Conservation (phyloP, 768 basidiomycete genomes). For the Cubamyces sp. region DNA sequence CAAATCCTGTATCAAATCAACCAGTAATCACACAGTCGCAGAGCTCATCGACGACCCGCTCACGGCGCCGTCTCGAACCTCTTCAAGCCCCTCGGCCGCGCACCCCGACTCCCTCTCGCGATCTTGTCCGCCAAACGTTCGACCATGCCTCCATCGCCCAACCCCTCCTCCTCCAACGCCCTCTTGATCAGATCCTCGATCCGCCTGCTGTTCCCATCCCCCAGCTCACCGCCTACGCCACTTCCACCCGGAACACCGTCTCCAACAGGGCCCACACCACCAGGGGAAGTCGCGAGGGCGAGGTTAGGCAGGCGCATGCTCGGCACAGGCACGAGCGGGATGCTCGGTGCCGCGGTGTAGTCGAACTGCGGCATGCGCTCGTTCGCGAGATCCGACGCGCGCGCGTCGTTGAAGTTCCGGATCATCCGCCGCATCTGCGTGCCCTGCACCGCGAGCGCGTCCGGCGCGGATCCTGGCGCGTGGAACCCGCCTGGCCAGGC, state of each 20-base stretch:
- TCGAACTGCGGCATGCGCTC: slow-evolving; percentile 72
- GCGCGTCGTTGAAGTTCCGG: slow-evolving; percentile 79
- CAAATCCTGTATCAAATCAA: not conserved
- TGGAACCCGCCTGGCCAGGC: slow-evolving; percentile 35
- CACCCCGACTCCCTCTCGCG: slow-evolving; percentile 53
- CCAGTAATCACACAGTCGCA: not conserved
- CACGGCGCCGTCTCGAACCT: slow-evolving; percentile 58
- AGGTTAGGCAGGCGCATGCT: slow-evolving; percentile 54
- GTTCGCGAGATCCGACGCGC: slow-evolving; percentile 72
- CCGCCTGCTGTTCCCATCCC: too few relatives aligned
- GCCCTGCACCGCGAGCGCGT: slow-evolving; percentile 67
- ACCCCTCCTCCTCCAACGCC: slow-evolving; percentile 57
- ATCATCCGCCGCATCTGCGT: slow-evolving; percentile 63
- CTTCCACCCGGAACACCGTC: slow-evolving; percentile 42
- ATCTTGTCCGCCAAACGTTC: slow-evolving; percentile 68
- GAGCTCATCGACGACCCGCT: not conserved
- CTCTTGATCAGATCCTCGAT: slow-evolving; percentile 71
- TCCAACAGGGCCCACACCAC: slow-evolving; percentile 42
- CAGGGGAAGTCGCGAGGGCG: slow-evolving; percentile 20
- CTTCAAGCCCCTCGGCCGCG: slow-evolving; percentile 59
- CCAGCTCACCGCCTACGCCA: slow-evolving; percentile 27
- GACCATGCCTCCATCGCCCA: slow-evolving; percentile 52
- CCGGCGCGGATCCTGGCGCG: slow-evolving; percentile 35
- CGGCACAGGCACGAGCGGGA: slow-evolving; percentile 60
- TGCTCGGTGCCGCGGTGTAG: slow-evolving; percentile 31